These are phyloP conservation scores for Hawksworthiomyces lignivorus DNA, from an alignment of 2,329 filamentous ascomycete genomes.

Conservation along the genomic window DNA sequence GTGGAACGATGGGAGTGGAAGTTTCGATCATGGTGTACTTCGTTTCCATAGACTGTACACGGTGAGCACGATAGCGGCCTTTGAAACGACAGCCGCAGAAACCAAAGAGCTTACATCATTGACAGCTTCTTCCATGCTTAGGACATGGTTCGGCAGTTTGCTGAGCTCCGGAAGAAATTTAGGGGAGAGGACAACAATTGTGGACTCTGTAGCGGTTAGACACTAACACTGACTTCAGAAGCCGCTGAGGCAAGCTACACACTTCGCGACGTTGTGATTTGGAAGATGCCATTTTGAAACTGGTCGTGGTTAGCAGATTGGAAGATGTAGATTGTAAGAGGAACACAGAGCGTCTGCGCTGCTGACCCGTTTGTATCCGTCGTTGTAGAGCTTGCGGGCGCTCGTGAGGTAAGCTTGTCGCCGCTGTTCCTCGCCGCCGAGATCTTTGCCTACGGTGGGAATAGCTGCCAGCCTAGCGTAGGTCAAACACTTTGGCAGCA, in stretches of 20 bases:
- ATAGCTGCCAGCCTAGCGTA: constrained; percentile 1
- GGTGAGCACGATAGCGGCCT: too few species aligned
- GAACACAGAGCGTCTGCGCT: too few species aligned
- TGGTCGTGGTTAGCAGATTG: too few species aligned
- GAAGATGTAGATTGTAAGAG: too few species aligned
- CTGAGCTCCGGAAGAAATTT: constrained; percentile 24
- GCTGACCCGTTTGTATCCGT: constrained; percentile 6
- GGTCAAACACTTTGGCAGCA: background rate
- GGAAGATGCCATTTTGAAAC: constrained; percentile 6
- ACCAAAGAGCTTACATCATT: constrained; percentile 14
- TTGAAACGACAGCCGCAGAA: too few species aligned
- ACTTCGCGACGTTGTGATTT: constrained; percentile 4
- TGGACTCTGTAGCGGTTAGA: constrained; percentile 14
- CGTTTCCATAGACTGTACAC: constrained; percentile 20
- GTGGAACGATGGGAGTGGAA: constrained; percentile 19
- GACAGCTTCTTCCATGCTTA: constrained; percentile 23
- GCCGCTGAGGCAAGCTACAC: background rate
- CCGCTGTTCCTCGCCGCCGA: constrained; percentile 5
- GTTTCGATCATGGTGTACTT: constrained; percentile 26
- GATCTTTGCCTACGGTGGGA: constrained; percentile 1
- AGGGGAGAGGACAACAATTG: constrained; percentile 22
- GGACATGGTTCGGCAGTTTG: constrained; percentile 23
- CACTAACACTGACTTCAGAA: background rate
- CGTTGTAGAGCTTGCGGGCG: constrained; percentile 8
- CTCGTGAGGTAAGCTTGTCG: constrained; percentile 4